phyloP scores from a whole-genome alignment of 129 eudicot species.

The Scalesia atractyloides region DNA sequence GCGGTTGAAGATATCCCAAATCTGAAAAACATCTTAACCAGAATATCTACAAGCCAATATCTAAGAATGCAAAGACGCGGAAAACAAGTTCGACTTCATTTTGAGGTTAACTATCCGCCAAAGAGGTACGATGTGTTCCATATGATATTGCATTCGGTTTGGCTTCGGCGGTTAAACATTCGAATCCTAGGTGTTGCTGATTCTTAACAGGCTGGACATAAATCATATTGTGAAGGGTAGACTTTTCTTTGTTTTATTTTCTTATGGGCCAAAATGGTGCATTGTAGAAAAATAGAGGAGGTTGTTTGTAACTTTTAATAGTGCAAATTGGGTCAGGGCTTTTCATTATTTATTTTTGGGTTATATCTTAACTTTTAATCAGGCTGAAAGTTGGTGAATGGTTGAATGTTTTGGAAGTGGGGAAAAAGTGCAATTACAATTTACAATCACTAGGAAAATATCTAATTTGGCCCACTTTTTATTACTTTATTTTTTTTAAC shows the following conservation, averaged over 20 bases:
- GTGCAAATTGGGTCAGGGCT: conserved; percentile 19
- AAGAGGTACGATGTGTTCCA: conserved; percentile 71
- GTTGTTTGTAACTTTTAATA: conserved; percentile 9
- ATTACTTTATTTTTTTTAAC: too few species aligned
- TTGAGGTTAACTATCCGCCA: conserved; percentile 66
- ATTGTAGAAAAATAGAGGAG: conserved; percentile 30
- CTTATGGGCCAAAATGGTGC: conserved; percentile 7
- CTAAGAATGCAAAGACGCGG: conserved; percentile 56
- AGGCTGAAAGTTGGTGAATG: too few species aligned
- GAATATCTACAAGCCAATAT: conserved; percentile 49
- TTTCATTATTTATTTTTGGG: background rate
- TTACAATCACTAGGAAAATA: too few species aligned
- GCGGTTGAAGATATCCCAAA: conserved; percentile 60
- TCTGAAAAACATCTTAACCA: conserved; percentile 51
- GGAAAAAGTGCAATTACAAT: too few species aligned
- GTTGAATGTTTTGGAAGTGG: background rate
- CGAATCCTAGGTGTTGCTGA: conserved; percentile 38
- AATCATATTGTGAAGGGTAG: background rate
- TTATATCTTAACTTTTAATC: background rate
- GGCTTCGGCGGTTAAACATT: conserved; percentile 76
- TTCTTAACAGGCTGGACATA: conserved; percentile 26
- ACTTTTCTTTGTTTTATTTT: background rate
- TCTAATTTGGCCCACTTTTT: too few species aligned
- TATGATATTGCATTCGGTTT: conserved; percentile 82
- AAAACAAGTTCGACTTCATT: conserved; percentile 58